Evolutionary conservation across 495 filamentous ascomycete species (phyloP), one percentile per base, ranked within the genome.

Genomic region (Tuber borchii): DNA sequence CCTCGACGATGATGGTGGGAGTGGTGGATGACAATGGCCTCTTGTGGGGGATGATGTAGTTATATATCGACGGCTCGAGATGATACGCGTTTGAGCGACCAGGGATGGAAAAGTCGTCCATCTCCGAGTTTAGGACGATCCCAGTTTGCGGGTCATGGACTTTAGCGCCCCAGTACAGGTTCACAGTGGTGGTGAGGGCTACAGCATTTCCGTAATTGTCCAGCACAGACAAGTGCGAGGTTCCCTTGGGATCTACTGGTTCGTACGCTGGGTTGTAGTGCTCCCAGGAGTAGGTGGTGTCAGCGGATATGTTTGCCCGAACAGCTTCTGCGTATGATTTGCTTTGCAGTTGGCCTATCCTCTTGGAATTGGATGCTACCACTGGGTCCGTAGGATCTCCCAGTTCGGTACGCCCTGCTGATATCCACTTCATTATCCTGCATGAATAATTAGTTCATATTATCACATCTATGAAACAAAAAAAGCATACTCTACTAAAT

Each of bases 381-480:
- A 73, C 72, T 16, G 78, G 70, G 65, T 83, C 82, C 31, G 65
- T 22, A 16, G 81, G 82, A 48, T 83, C 82, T 8, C 82, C 82
- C 39, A 83, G 83, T 65, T 83, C 82, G 10, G 82, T 83, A 16
- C 82, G 81, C 39, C 82, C 82, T 19, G 82, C 81, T 5, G 81
- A 83, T 20, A 83, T 80, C 81, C 81, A 83, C 69, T 83, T 83
- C 82, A 83, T 83, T n/a, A 72, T 77, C 73, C 79, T 81, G 78
- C n/a, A 39, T 39, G 44, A 71, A 22, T 3, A 37, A 46, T 71
- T 73, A 80, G 43, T 26, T 69, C 56, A 61, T 20, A 6, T 19
- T 45, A 39, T 4, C 56, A 61, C 69, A 12, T 42, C 34, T 42
- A 14, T 37, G 6, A 51, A 31, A 19, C 45, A 9, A 65, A 26